These are phyloP conservation scores for Lathyrus tuberosus DNA, from an alignment of 306 rosid species.

Conservation along the genomic window DNA sequence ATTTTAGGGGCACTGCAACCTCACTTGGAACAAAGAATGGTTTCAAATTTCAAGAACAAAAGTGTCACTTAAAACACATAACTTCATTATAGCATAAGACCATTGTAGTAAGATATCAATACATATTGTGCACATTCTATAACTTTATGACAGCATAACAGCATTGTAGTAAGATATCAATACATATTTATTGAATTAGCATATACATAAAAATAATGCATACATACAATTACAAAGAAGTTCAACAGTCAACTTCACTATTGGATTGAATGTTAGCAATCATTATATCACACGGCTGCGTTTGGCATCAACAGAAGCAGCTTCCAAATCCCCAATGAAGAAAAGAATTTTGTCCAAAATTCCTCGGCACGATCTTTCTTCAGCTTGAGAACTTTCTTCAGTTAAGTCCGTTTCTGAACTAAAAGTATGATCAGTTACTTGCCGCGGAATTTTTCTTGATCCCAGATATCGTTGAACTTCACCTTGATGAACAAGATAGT, in stretches of 20 bases:
- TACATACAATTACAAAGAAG: constrained; percentile 38
- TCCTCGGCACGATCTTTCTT: constrained; percentile 57
- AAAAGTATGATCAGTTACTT: constrained; percentile 19
- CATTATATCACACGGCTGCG: constrained; percentile 53
- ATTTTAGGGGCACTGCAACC: constrained; percentile 34
- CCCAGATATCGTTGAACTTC: constrained; percentile 67
- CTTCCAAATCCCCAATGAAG: constrained; percentile 81
- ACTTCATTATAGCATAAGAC: too few relatives aligned
- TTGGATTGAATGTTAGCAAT: not conserved
- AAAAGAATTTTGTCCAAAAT: constrained; percentile 76
- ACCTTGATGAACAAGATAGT: constrained; percentile 81
- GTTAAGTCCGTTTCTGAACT: constrained; percentile 40
- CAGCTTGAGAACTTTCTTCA: constrained; percentile 45
- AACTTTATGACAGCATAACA: too few relatives aligned
- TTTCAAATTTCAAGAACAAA: too few relatives aligned
- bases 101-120: too few relatives aligned
- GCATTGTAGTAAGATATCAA: not conserved
- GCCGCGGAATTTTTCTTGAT: constrained; percentile 54
- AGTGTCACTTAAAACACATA: too few relatives aligned
- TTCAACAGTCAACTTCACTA: constrained; percentile 26
- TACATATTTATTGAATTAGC: constrained; percentile 3
- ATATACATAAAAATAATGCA: constrained; percentile 39
- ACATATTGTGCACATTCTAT: too few relatives aligned
- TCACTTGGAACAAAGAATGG: constrained; percentile 33
- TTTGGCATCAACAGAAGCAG: constrained; percentile 69